Evolutionary conservation across 495 filamentous ascomycete genomes (phyloP).

Genomic region (Lophiostoma macrostomum): DNA sequence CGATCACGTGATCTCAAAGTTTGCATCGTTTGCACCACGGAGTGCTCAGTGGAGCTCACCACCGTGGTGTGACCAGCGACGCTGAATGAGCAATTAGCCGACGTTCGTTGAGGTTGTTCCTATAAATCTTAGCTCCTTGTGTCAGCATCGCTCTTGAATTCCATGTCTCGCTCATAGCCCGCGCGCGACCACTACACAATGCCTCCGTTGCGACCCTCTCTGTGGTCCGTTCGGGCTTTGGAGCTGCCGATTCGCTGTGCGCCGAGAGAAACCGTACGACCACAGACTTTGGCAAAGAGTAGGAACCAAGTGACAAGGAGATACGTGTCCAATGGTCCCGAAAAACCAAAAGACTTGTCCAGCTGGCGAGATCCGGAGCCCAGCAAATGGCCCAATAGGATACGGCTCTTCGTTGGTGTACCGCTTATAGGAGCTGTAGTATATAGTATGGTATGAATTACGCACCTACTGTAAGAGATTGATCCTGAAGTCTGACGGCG

Average conservation of each 20-base stretch:
- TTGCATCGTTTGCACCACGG: no score
- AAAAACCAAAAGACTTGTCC: slow-evolving; percentile 9
- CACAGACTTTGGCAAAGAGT: not conserved
- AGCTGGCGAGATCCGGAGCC: slow-evolving; percentile 24
- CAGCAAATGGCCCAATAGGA: slow-evolving; percentile 34
- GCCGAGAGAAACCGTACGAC: not conserved
- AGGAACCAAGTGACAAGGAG: slow-evolving; percentile 3
- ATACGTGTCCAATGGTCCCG: slow-evolving; percentile 26
- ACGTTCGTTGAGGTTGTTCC: not conserved
- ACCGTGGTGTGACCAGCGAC: slow-evolving; percentile 1
- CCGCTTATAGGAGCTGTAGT: slow-evolving; percentile 61
- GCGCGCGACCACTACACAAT: slow-evolving; percentile 16
- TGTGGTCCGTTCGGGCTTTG: slow-evolving; percentile 3
- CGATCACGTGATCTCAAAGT: no score
- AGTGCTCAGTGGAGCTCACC: no score
- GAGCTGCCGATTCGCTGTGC: slow-evolving; percentile 3
- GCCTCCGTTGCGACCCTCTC: slow-evolving; percentile 15
- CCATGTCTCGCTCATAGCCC: not conserved
- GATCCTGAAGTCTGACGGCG: slow-evolving; percentile 10
- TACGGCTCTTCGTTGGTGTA: slow-evolving; percentile 57
- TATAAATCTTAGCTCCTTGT: not conserved
- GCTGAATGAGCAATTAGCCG: not conserved
- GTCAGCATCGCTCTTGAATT: not conserved
- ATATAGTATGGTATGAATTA: slow-evolving; percentile 61
- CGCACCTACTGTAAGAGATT: not conserved